Evolutionary conservation across 2,329 filamentous ascomycete species (phyloP).

Genomic region (Aureobasidium sp.): DNA sequence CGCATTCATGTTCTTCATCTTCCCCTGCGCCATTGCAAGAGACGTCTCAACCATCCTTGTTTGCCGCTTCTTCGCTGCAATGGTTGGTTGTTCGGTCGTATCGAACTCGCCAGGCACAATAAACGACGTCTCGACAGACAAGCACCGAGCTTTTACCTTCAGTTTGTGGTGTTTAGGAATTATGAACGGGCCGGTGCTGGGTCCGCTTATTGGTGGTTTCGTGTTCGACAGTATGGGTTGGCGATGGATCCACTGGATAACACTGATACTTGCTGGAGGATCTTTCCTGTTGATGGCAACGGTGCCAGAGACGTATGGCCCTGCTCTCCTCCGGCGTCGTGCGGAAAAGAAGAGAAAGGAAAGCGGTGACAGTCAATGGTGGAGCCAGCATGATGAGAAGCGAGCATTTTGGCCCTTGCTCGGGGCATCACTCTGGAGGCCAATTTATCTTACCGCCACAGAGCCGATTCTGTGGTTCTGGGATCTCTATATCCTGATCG

Average conservation of each 20-base stretch:
- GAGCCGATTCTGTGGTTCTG: conserved; percentile 44
- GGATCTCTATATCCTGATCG: conserved; percentile 42
- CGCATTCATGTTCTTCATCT: conserved; percentile 5
- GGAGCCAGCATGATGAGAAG: conserved; percentile 68
- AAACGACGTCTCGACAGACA: conserved; percentile 67
- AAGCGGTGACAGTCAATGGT: conserved; percentile 61
- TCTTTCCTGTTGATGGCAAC: conserved; percentile 45
- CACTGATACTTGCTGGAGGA: conserved; percentile 48
- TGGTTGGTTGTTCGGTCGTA: conserved; percentile 2
- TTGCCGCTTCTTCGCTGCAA: conserved; percentile 8
- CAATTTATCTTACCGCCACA: conserved; percentile 36
- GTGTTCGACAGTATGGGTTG: conserved; percentile 6
- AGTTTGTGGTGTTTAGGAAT: conserved; percentile 73
- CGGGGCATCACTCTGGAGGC: conserved; percentile 34
- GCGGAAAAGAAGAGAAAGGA: conserved; percentile 56
- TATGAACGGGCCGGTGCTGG: conserved; percentile 47
- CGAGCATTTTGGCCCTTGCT: conserved; percentile 34
- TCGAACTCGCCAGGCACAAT: conserved; percentile 68
- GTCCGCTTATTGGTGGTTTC: conserved; percentile 14
- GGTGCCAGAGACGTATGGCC: conserved; percentile 51
- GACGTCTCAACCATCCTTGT: background rate
- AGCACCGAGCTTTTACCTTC: conserved; percentile 68
- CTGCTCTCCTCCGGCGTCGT: conserved; percentile 51
- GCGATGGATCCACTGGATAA: conserved; percentile 14
- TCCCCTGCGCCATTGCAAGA: background rate